A percentile compares a stretch with the other conserved stretches of the same genome.
Evolutionary conservation across 805 yeast genomes (phyloP).

Genomic region (Metschnikowia sp.): DNA sequence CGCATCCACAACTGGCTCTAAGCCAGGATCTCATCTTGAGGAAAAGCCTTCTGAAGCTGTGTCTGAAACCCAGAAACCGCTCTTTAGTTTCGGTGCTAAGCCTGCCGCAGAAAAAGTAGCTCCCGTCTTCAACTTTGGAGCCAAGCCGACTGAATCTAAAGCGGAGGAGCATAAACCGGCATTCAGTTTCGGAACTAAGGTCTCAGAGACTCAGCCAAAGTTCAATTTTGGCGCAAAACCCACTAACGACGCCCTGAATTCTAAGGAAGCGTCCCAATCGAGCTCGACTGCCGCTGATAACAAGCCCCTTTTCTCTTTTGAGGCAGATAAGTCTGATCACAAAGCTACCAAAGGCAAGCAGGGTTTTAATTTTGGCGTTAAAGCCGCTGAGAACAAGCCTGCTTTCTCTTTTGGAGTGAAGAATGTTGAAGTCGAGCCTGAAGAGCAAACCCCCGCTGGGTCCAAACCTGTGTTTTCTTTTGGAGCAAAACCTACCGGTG

Average conservation of each 20-base stretch:
- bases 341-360: not conserved
- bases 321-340: not conserved
- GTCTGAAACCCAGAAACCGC: not conserved
- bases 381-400: constrained; percentile 3
- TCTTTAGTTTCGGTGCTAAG: constrained; percentile 1
- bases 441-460: too few species aligned
- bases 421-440: not conserved
- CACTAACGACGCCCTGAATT: not conserved
- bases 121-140: constrained; percentile 6
- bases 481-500: not conserved
- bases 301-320: constrained; percentile 2
- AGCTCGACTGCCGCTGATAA: not conserved
- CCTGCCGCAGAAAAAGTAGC: not conserved
- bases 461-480: not conserved
- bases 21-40: not conserved
- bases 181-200: not conserved
- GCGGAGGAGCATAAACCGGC: not conserved
- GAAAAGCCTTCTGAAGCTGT: not conserved
- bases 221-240: not conserved
- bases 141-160: constrained; percentile 3
- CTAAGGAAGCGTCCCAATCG: not conserved
- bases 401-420: constrained; percentile 10
- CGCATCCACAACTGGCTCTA: not conserved
- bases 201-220: too few species aligned
- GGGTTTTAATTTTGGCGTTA: constrained; percentile 2